Base-by-base conservation (phyloP, 1,284 basidiomycete genomes). In the Heterobasidion parviporum region DNA sequence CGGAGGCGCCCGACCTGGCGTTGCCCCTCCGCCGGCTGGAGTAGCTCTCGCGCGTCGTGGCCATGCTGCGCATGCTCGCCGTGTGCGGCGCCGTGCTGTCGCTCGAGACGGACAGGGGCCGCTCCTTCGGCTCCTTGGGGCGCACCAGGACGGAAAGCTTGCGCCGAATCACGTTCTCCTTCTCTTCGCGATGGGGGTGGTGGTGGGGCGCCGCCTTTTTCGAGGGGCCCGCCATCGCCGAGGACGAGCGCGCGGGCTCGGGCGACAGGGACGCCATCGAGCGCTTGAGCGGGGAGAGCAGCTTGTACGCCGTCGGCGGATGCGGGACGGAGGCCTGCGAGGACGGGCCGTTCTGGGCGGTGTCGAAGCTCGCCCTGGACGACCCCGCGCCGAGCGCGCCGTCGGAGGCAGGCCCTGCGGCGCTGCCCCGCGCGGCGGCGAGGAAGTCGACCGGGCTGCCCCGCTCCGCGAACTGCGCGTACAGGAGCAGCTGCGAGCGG, bases 401-500 rank as follows among this genome's bases (percentile, higher is more conserved):
- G 57, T 87, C 87, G 51, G 73, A 74, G 14, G 72, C 69, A 6
- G 67, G 57, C 26, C 26, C 26, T 55, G 77, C 69, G 15, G 52
- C 44, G 16, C 20, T 32, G 32, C 52, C 52, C 43, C 69, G 74
- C 12, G 66, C 59, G n/a, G 75, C 71, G 47, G 66, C 69, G 20
- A 80, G 62, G 33, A 73, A 68, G 50, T 85, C 82, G 6, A 69
- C 58, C 8, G 81, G 72, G 60, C 76, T 81, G 16, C 81, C 80
- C 59, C 78, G 79, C 67, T 85, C 83, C 14, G 87, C 86, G 62
- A 86, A 86, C 58, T 87, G 82, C 0, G 85, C 86, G 59, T 87
- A 87, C 50, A 81, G 66, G 38, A 89, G 71, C 14, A 89, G 75
- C 64, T 88, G 89, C 2, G 87, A 79, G 53, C 89, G 87, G 34